These are phyloP conservation scores for Taiwanofungus camphoratus DNA, from an alignment of 1,284 basidiomycete species.

Conservation along the genomic window DNA sequence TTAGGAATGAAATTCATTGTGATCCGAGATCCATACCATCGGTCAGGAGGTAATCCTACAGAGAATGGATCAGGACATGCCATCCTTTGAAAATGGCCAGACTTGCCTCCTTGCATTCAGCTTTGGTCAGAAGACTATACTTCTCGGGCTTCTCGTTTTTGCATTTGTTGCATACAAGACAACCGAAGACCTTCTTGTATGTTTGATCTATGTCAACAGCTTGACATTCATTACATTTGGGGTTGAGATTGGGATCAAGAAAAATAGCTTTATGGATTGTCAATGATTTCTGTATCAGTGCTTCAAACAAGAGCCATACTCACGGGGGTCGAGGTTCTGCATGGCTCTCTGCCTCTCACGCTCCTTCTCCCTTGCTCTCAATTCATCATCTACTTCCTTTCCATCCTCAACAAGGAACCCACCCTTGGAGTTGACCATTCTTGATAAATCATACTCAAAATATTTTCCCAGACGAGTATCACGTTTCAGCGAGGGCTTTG, in stretches of 20 bases:
- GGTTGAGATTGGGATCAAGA: slow-evolving; percentile 65
- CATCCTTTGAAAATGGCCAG: slow-evolving; percentile 9
- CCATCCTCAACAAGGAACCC: slow-evolving; percentile 87
- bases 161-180: slow-evolving; percentile 85
- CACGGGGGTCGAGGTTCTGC: slow-evolving; percentile 70
- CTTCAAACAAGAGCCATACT: slow-evolving; percentile 23
- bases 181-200: slow-evolving; percentile 76
- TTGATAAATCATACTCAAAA: slow-evolving; percentile 95
- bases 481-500: slow-evolving; percentile 47
- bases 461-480: slow-evolving; percentile 78
- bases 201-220: slow-evolving; percentile 83
- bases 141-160: slow-evolving; percentile 86
- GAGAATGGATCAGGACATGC: slow-evolving; percentile 5
- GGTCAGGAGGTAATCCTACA: slow-evolving; percentile 84
- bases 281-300: not conserved
- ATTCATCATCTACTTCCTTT: slow-evolving; percentile 65
- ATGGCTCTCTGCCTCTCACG: slow-evolving; percentile 63
- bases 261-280: slow-evolving; percentile 46
- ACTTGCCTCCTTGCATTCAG: slow-evolving; percentile 91
- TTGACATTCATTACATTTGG: slow-evolving; percentile 79
- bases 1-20: not conserved
- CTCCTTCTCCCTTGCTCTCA: slow-evolving; percentile 68
- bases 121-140: slow-evolving; percentile 96
- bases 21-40: slow-evolving; percentile 55
- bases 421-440: slow-evolving; percentile 93